Evolutionary conservation across 2,329 filamentous ascomycete genomes (phyloP), one percentile per base, ranked within the genome.

Genomic region (Pseudophaeomoniella oleicola): DNA sequence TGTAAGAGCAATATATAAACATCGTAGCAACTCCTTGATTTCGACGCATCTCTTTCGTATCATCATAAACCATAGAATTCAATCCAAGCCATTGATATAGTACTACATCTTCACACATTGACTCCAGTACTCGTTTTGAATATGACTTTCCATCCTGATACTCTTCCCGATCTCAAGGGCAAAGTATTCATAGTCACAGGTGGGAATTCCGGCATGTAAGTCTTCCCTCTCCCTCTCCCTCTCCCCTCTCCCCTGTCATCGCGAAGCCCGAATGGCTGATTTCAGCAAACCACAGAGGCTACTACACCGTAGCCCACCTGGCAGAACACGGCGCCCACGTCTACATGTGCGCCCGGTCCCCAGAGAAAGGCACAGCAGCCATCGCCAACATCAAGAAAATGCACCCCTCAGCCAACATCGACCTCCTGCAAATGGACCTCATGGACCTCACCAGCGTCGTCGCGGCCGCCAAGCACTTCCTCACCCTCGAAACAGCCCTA

Each of bases 181-280:
- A 62, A 58, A 46, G 55, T 64, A 11, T 64, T 53, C 38, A 51
- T 66, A 33, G 59, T 66, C 40, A 66, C 63, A 11, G 62, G 62
- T 30, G 60, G 60, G 0, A 64, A 64, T 39, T 54, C 61, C 9
- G 63, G 62, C 46, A 62, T 64, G 60, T 62, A 46, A 46, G 57
- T 54, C 37, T 44, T 29, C 10, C n/a, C 34, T 37, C 22, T 40
- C 36, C 42, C 14, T 19, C n/a, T n/a, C n/a, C n/a, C n/a, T n/a
- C n/a, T n/a, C n/a, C n/a, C n/a, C n/a, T 5, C n/a, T 35, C 5
- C 15, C 14, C 32, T 29, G 16, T 36, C 40, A 19, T 12, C n/a
- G n/a, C n/a, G n/a, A n/a, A n/a, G n/a, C n/a, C 16, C 15, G 22
- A 32, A 38, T 38, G 18, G 4, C 31, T 36, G 10, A 33, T 15